These are phyloP conservation scores for Liriodendron chinense DNA, from an alignment of 164 flowering plant genomes.

Conservation along the genomic window DNA sequence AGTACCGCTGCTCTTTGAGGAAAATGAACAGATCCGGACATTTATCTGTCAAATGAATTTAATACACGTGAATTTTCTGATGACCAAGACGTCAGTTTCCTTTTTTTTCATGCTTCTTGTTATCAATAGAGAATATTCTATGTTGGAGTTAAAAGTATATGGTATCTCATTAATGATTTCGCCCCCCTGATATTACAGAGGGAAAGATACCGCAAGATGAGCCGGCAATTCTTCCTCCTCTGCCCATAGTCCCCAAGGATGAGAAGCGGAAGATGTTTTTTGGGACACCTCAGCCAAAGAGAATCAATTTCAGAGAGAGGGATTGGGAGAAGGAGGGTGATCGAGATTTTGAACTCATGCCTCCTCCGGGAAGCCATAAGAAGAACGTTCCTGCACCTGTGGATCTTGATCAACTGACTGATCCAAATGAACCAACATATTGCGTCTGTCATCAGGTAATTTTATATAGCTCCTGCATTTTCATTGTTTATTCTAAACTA, in stretches of 20 bases:
- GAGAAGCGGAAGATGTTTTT: conserved; percentile 63
- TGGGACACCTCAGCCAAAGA: conserved; percentile 76
- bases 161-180: background rate
- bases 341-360: conserved; percentile 97
- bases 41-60: too few species aligned
- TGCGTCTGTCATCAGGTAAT: conserved; percentile 95
- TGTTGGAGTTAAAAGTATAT: background rate
- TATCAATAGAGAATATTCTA: background rate
- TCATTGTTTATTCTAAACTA: background rate
- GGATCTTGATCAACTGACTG: conserved; percentile 90
- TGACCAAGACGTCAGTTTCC: background rate
- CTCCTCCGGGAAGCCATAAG: conserved; percentile 94
- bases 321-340: conserved; percentile 95
- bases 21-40: background rate
- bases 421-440: conserved; percentile 98
- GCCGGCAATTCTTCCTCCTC: conserved; percentile 86
- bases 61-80: background rate
- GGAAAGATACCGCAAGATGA: conserved; percentile 90
- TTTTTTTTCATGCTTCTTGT: background rate
- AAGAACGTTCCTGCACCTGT: conserved; percentile 62
- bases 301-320: conserved; percentile 67
- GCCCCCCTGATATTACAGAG: conserved; percentile 33
- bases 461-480: background rate
- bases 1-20: background rate
- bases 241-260: conserved; percentile 68